These are phyloP conservation scores for Cytospora leucostoma DNA, from an alignment of 2,329 filamentous ascomycete genomes.

Conservation along the genomic window DNA sequence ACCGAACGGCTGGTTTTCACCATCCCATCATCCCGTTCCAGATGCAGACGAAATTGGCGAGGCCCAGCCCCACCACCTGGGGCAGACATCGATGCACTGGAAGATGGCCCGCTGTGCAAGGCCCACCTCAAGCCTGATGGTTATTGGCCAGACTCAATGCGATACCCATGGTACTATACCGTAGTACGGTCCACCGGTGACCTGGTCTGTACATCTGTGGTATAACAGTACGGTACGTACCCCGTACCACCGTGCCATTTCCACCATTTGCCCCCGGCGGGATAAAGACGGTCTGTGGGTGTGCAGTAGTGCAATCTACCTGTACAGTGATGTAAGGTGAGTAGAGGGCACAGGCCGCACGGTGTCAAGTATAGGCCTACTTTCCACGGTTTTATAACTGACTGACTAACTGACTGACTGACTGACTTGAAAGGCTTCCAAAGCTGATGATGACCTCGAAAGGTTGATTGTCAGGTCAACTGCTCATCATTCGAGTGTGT, in stretches of 20 bases:
- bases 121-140: not conserved
- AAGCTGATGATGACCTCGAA: not conserved
- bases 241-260: not conserved
- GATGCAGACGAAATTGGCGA: slow-evolving; percentile 7
- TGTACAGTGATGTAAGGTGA: not conserved
- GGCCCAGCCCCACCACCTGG: not conserved
- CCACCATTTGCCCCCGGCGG: not conserved
- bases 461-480: not conserved
- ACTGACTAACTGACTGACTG: not conserved
- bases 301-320: not conserved
- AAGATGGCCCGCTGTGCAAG: slow-evolving; percentile 8
- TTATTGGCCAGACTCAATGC: not conserved
- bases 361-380: not conserved
- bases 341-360: not conserved
- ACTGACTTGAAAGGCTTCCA: not conserved
- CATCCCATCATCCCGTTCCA: slow-evolving; percentile 16
- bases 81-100: not conserved
- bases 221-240: not conserved
- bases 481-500: not conserved
- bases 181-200: too few relatives aligned
- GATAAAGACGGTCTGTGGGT: not conserved
- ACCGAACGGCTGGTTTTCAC: slow-evolving; percentile 20
- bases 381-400: not conserved
- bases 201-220: not conserved
- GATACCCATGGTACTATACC: not conserved